Evolutionary conservation across 2,329 filamentous ascomycete genomes (phyloP), one percentile per base, ranked within the genome.

Genomic region (Tolypocladium tundrense): DNA sequence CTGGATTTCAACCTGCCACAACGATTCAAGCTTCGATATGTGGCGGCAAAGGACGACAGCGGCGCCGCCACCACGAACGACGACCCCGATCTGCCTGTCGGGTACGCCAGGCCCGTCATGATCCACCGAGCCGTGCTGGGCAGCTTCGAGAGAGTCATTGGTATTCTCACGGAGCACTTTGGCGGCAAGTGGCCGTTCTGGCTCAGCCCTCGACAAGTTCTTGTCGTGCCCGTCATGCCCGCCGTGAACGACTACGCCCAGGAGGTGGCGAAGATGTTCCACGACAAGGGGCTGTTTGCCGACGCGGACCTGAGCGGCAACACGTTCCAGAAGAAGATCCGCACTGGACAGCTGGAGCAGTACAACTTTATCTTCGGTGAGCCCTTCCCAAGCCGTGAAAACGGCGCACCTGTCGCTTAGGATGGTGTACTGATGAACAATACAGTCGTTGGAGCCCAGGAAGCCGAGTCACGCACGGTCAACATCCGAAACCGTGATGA

Each of bases 181-280:
- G 89, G 81, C 57, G 90, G 90, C 66, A 91, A 91, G 76, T 94
- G 90, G 90, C 90, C 90, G 1, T 91, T 93, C 80, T 94, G 90
- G 90, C 77, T 94, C 61, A 90, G 86, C 65, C 90, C 89, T n/a
- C 83, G 90, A 55, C 90, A 94, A 73, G 84, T 94, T 62, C 79
- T 76, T 56, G 72, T 76, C 48, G 72, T 76, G 31, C 74, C 74
- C 33, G 83, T 94, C 62, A 86, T 92, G 61, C 89, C 89, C 10
- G 88, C 91, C 60, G 88, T 88, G 74, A 86, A 87, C 66, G 85
- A 86, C 68, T 91, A 94, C 71, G 88, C 88, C 62, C 78, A 86
- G 68, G 88, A 93, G 72, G 84, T 93, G 8, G 84, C 88, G 67
- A 72, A 74, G 60, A 77, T 86, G 61, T 87, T 92, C 75, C 83